Evolutionary conservation across 805 yeast genomes (phyloP).

Genomic region (Soucietia sequanensis): DNA sequence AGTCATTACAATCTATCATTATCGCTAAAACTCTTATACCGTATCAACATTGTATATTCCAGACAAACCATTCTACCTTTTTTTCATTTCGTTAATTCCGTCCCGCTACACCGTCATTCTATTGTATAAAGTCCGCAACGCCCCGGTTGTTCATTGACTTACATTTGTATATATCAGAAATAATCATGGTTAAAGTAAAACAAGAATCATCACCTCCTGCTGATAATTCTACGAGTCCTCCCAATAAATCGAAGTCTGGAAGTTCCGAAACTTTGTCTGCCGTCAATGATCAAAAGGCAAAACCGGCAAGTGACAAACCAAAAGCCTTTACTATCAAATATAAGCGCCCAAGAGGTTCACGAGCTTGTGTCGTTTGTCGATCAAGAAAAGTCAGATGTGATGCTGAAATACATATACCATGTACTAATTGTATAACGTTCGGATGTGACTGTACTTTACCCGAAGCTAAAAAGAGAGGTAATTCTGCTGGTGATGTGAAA

Average conservation of each 20-base stretch:
- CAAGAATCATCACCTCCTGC: slow-evolving; percentile 8
- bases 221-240: too few species aligned
- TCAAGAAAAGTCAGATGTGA: slow-evolving; percentile 80
- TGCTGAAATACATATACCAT: slow-evolving; percentile 52
- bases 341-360: slow-evolving; percentile 59
- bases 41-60: too few species aligned
- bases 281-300: neutral
- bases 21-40: too few species aligned
- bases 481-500: slow-evolving; percentile 16
- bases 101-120: too few species aligned
- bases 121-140: too few species aligned
- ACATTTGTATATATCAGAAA: too few species aligned
- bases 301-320: slow-evolving; percentile 23
- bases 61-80: too few species aligned
- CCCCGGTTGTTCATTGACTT: too few species aligned
- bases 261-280: too few species aligned
- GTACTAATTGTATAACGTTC: slow-evolving; percentile 63
- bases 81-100: too few species aligned
- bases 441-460: slow-evolving; percentile 72
- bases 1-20: too few species aligned
- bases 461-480: slow-evolving; percentile 49
- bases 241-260: too few species aligned
- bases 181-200: slow-evolving; percentile 15
- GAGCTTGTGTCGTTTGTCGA: slow-evolving; percentile 79
- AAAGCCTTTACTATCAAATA: slow-evolving; percentile 47